Evolutionary conservation across 139 green algal genomes (phyloP).

Genomic region (Micractinium sp.): DNA sequence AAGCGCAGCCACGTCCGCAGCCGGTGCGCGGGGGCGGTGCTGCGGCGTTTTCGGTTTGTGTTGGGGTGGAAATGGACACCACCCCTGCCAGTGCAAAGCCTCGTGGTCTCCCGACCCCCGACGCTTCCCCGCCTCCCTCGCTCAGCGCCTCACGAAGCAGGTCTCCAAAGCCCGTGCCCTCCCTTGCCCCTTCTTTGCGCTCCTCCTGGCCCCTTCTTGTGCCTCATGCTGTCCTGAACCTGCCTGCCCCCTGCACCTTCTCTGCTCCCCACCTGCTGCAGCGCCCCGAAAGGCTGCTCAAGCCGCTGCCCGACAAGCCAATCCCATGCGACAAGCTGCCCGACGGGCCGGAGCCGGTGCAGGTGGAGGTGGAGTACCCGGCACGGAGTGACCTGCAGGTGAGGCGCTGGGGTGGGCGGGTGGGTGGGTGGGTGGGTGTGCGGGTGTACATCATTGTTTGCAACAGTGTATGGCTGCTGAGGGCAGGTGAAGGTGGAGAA

Average conservation of each 20-base stretch:
- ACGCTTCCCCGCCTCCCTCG: no score
- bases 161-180: background rate
- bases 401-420: no score
- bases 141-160: no score
- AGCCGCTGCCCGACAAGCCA: conserved; percentile 33
- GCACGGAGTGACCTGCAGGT: conserved; percentile 30
- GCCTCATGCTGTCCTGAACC: background rate
- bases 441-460: no score
- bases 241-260: background rate
- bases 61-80: no score
- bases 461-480: no score
- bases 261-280: background rate
- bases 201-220: no score
- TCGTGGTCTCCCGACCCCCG: no score
- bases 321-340: conserved; percentile 47
- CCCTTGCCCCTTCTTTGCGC: background rate
- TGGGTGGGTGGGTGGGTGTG: no score
- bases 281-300: conserved; percentile 34
- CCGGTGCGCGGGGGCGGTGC: background rate
- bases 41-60: background rate
- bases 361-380: conserved; percentile 57
- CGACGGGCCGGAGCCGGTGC: conserved; percentile 52
- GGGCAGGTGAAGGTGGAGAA: background rate
- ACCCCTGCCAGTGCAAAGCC: no score
- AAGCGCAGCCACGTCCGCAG: background rate